phyloP scores from a whole-genome alignment of 2,329 filamentous ascomycete genomes.

The Exophiala bonariae region DNA sequence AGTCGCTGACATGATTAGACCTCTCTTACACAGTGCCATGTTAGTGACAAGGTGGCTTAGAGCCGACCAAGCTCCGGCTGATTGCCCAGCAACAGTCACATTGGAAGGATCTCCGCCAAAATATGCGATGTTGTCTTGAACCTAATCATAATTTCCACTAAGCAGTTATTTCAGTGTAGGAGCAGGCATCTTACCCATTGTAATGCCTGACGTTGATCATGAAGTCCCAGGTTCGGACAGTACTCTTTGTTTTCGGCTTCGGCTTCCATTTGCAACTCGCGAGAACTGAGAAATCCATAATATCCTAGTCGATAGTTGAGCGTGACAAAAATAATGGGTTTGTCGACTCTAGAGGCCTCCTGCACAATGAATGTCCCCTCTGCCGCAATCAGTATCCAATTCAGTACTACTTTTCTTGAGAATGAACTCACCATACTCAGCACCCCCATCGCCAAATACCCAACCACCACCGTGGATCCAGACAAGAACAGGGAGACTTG shows the following conservation, averaged over 20 bases:
- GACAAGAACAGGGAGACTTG: conserved; percentile 41
- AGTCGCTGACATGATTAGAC: conserved; percentile 7
- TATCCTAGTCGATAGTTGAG: conserved; percentile 47
- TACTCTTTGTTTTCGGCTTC: conserved; percentile 32
- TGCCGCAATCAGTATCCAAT: background rate
- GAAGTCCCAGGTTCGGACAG: conserved; percentile 33
- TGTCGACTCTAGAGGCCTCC: conserved; percentile 35
- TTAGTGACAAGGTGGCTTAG: conserved; percentile 4
- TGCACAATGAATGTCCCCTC: conserved; percentile 32
- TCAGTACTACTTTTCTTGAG: no score
- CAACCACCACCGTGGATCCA: conserved; percentile 46
- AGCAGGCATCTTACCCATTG: conserved; percentile 29
- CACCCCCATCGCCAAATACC: conserved; percentile 4
- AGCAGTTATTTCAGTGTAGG: background rate
- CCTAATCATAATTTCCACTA: conserved; percentile 20
- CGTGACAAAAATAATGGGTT: conserved; percentile 43
- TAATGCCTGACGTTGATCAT: conserved; percentile 39
- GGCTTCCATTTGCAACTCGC: conserved; percentile 26
- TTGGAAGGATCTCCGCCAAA: no score
- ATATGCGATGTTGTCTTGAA: conserved; percentile 29
- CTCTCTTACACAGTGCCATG: conserved; percentile 1
- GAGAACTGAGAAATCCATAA: conserved; percentile 37
- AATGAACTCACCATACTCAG: conserved; percentile 12
- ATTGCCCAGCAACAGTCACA: conserved; percentile 33
- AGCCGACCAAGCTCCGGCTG: conserved; percentile 26